These are phyloP conservation scores for Prunus mume DNA, from an alignment of 306 rosid genomes.

Conservation along the genomic window DNA sequence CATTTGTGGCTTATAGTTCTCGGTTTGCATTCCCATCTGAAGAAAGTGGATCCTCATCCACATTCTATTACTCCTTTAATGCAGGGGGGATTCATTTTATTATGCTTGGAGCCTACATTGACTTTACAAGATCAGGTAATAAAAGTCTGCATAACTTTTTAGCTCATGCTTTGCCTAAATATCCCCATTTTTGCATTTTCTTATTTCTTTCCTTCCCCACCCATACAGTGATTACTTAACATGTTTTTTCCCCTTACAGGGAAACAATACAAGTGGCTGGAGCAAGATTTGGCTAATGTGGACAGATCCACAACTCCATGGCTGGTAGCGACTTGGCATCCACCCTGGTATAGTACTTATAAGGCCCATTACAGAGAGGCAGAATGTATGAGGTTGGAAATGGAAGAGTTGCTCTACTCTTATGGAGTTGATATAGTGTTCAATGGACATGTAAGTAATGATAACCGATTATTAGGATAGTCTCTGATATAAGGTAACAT, in stretches of 20 bases:
- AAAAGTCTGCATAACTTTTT: not conserved
- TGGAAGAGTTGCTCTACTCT: slow-evolving; percentile 72
- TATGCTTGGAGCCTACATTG: slow-evolving; percentile 81
- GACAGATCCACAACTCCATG: slow-evolving; percentile 81
- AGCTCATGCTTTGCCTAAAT: not conserved
- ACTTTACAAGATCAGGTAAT: slow-evolving; percentile 54
- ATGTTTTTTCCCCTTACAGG: slow-evolving; percentile 33
- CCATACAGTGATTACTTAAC: not conserved
- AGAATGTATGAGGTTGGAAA: slow-evolving; percentile 74
- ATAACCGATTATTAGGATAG: slow-evolving; percentile 8
- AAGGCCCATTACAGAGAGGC: slow-evolving; percentile 76
- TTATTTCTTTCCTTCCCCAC: not conserved
- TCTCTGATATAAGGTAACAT: not conserved
- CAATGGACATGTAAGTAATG: slow-evolving; percentile 74
- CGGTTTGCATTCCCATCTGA: slow-evolving; percentile 82
- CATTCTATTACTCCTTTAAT: slow-evolving; percentile 77
- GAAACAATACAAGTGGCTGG: slow-evolving; percentile 77
- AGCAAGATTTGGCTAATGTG: slow-evolving; percentile 63
- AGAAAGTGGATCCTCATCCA: slow-evolving; percentile 81
- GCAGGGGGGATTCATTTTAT: slow-evolving; percentile 86
- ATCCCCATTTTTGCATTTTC: not conserved
- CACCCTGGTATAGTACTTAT: slow-evolving; percentile 81
- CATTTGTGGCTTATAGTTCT: slow-evolving; percentile 80
- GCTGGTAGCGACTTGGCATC: slow-evolving; percentile 85
- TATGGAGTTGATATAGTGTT: slow-evolving; percentile 73